Conservation (phyloP, 805 yeast genomes). For the Sugiyamaella mastotermitis region DNA sequence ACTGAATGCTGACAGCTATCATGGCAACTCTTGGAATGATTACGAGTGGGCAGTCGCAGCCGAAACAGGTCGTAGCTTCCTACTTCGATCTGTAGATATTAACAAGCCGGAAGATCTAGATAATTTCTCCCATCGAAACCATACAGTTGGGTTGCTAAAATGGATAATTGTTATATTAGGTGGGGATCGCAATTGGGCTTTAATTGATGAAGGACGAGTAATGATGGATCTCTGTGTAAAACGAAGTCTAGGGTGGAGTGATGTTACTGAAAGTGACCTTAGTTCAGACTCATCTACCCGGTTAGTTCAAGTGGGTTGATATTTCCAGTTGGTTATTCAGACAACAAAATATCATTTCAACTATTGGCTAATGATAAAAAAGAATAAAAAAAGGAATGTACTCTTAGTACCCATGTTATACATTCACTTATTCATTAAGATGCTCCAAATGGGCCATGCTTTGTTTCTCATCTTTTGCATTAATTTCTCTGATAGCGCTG, state of each 20-base stretch:
- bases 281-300: too few relatives aligned
- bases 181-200: slow-evolving; percentile 41
- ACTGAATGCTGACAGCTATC: slow-evolving; percentile 8
- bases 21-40: slow-evolving; percentile 14
- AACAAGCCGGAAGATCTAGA: slow-evolving; percentile 9
- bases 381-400: too few relatives aligned
- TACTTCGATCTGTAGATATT: slow-evolving; percentile 33
- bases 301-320: too few relatives aligned
- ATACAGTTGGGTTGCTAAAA: slow-evolving; percentile 47
- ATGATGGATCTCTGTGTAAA: slow-evolving; percentile 49
- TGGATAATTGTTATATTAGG: slow-evolving; percentile 13
- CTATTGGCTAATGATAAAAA: too few relatives aligned
- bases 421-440: too few relatives aligned
- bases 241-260: slow-evolving; percentile 44
- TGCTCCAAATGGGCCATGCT: too few relatives aligned
- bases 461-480: too few relatives aligned
- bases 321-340: too few relatives aligned
- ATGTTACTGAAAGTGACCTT: slow-evolving; percentile 7
- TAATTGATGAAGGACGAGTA: slow-evolving; percentile 51
- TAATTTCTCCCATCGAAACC: slow-evolving; percentile 36
- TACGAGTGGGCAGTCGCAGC: slow-evolving; percentile 27
- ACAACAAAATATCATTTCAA: too few relatives aligned
- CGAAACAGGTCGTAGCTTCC: slow-evolving; percentile 46
- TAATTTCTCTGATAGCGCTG: too few relatives aligned
- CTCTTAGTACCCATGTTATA: too few relatives aligned